Conservation (phyloP, 2,329 filamentous ascomycete genomes). For the Fusarium abutilonis region DNA sequence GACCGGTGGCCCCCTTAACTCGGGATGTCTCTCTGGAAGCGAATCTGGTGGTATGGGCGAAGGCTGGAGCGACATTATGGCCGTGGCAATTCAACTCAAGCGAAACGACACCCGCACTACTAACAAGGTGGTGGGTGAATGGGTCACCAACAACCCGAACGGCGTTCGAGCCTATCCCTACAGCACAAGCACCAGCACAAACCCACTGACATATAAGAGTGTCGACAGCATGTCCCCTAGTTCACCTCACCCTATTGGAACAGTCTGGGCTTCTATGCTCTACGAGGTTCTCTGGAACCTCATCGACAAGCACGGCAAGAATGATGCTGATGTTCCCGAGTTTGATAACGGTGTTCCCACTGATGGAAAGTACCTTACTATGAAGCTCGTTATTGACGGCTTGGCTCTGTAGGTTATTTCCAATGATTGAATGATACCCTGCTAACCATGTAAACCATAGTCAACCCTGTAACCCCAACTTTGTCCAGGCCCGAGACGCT, state of each 20-base stretch:
- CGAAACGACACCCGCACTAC: slow-evolving; percentile 55
- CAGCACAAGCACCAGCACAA: slow-evolving; percentile 60
- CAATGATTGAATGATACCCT: accelerated
- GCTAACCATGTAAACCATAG: slow-evolving; percentile 11
- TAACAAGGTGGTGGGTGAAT: slow-evolving; percentile 61
- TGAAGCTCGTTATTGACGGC: slow-evolving; percentile 63
- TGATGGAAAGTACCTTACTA: slow-evolving; percentile 61
- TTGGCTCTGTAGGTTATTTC: slow-evolving; percentile 54
- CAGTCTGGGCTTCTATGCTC: slow-evolving; percentile 52
- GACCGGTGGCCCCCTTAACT: slow-evolving; percentile 66
- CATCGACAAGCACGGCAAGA: slow-evolving; percentile 65
- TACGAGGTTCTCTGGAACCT: slow-evolving; percentile 69
- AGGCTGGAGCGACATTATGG: slow-evolving; percentile 67
- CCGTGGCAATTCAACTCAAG: slow-evolving; percentile 60
- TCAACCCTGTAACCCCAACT: slow-evolving; percentile 66
- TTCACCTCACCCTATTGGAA: slow-evolving; percentile 60
- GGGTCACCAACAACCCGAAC: slow-evolving; percentile 55
- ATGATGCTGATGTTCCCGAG: slow-evolving; percentile 52
- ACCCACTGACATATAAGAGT: slow-evolving; percentile 61
- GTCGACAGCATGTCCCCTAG: slow-evolving; percentile 47
- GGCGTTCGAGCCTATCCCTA: slow-evolving; percentile 63
- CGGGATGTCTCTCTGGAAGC: slow-evolving; percentile 56
- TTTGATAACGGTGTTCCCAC: slow-evolving; percentile 59
- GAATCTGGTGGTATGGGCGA: slow-evolving; percentile 68
- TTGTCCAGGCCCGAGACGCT: slow-evolving; percentile 62